Conservation (phyloP, 768 basidiomycete genomes). For the Xerocomellus chrysenteron region DNA sequence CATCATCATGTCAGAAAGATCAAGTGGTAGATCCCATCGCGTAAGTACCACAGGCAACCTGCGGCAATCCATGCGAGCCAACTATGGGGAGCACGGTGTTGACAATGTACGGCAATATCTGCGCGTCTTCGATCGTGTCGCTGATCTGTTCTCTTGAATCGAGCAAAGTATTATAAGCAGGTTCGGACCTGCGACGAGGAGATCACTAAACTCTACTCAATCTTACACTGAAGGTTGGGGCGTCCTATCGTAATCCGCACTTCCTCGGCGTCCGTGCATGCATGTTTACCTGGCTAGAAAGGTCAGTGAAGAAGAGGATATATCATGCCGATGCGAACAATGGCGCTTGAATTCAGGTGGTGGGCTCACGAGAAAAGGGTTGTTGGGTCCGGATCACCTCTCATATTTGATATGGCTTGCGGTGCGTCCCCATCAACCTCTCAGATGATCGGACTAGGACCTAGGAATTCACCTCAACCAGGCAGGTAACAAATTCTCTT, state of each 20-base stretch:
- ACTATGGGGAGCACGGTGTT: conserved; percentile 55
- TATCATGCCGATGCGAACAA: background rate
- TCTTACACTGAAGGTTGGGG: conserved; percentile 42
- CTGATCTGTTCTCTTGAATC: background rate
- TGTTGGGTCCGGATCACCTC: conserved; percentile 14
- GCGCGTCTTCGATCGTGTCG: background rate
- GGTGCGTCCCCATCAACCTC: conserved; percentile 15
- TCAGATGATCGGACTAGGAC: background rate
- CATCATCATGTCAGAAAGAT: conserved; percentile 7
- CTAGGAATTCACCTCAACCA: background rate
- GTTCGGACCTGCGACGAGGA: conserved; percentile 6
- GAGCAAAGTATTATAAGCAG: conserved; percentile 30
- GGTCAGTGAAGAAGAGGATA: conserved; percentile 29
- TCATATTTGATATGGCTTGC: conserved; percentile 32
- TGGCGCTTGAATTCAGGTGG: conserved; percentile 23
- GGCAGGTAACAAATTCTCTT: conserved; percentile 23
- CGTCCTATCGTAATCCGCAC: conserved; percentile 72
- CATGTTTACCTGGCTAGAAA: conserved; percentile 53
- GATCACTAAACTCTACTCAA: background rate
- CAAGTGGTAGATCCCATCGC: conserved; percentile 24
- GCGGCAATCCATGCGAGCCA: conserved; percentile 47
- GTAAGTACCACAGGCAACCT: conserved; percentile 25
- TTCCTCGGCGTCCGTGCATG: conserved; percentile 62
- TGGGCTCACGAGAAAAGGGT: conserved; percentile 19
- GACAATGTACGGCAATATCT: conserved; percentile 44